Conservation (phyloP, 768 basidiomycete species). For the Imleria badia region DNA sequence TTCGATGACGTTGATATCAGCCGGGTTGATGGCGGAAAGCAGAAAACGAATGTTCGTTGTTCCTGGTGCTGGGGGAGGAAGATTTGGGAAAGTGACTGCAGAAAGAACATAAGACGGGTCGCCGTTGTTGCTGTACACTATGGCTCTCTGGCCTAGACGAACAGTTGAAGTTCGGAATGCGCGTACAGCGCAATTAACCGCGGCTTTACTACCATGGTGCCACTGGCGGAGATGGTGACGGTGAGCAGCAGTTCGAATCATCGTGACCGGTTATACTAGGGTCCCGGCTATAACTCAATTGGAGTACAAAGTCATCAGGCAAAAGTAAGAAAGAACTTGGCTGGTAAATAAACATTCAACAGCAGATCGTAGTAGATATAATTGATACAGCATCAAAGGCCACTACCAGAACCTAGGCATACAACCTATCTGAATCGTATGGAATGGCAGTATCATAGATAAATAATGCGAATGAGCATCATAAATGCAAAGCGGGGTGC, state of each 20-base stretch:
- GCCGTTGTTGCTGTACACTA: conserved; percentile 63
- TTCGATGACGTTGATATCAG: conserved; percentile 79
- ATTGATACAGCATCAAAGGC: not conserved
- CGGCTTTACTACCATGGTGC: not conserved
- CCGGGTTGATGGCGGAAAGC: conserved; percentile 76
- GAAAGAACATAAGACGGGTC: conserved; percentile 60
- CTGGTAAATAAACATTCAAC: not conserved
- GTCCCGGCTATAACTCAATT: not conserved
- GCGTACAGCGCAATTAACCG: conserved; percentile 7
- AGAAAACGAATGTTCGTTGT: conserved; percentile 66
- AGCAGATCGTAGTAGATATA: conserved; percentile 16
- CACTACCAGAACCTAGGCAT: conserved; percentile 20
- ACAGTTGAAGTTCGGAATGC: conserved; percentile 34
- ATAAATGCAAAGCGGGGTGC: conserved; percentile 7
- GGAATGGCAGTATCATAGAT: conserved; percentile 16
- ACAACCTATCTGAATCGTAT: conserved; percentile 19
- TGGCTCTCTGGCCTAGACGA: conserved; percentile 50
- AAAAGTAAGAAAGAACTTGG: not conserved
- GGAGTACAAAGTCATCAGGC: too few relatives aligned
- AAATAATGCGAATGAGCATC: conserved; percentile 15
- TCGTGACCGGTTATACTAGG: not conserved
- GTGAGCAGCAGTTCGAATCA: not conserved
- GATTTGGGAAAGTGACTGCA: conserved; percentile 48
- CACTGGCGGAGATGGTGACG: not conserved
- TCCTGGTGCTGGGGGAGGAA: conserved; percentile 52